phyloP scores from a whole-genome alignment of 1,284 basidiomycete genomes.

The Exobasidium cylindrosporum region DNA sequence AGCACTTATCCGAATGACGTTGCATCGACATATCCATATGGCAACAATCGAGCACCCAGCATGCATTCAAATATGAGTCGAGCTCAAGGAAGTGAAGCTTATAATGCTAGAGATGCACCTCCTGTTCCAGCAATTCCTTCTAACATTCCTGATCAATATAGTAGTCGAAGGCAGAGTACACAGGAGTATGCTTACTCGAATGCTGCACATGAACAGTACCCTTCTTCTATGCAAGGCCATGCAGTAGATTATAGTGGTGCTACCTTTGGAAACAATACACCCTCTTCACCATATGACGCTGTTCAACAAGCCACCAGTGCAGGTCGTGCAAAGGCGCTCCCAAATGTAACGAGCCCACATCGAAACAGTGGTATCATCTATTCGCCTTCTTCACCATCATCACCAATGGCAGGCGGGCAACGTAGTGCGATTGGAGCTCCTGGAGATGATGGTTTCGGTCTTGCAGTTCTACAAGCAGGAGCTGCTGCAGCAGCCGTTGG shows the following conservation, averaged over 20 bases:
- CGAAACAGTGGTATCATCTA: constrained; percentile 21
- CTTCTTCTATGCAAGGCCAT: neutral
- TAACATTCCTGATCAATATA: neutral
- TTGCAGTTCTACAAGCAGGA: constrained; percentile 22
- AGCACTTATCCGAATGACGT: neutral
- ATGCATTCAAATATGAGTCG: neutral
- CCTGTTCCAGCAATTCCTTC: neutral
- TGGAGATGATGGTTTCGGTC: constrained; percentile 36
- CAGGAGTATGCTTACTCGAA: neutral
- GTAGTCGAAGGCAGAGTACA: neutral
- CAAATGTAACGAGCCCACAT: constrained; percentile 13
- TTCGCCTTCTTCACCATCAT: constrained; percentile 11
- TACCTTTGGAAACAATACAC: neutral
- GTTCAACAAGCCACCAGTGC: constrained; percentile 9
- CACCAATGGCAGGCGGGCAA: constrained; percentile 11
- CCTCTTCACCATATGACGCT: neutral
- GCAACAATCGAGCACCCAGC: neutral
- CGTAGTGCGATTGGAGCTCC: neutral
- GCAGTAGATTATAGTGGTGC: neutral
- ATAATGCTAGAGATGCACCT: neutral
- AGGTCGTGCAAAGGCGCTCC: constrained; percentile 15
- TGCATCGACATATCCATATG: neutral
- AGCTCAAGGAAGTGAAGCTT: neutral
- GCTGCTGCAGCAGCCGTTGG: constrained; percentile 13
- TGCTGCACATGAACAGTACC: neutral